These are phyloP conservation scores for Miscanthus lutarioriparius DNA, from an alignment of 176 grass and related monocot genomes.

Conservation along the genomic window DNA sequence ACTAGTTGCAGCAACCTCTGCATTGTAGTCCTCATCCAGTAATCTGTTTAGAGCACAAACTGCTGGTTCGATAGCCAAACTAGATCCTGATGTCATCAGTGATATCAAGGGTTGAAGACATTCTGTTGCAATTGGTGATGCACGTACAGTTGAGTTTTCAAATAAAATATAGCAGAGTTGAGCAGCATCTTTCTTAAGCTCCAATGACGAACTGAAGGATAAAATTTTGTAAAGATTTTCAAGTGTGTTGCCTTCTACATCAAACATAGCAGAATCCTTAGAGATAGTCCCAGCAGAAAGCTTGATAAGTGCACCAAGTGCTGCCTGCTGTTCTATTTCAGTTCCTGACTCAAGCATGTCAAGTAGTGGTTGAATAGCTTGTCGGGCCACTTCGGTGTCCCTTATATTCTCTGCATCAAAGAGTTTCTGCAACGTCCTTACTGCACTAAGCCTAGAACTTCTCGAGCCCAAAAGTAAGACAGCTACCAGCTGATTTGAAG, in stretches of 20 bases:
- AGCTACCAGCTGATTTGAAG: slow-evolving; percentile 91
- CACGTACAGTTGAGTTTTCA: slow-evolving; percentile 70
- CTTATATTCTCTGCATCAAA: slow-evolving; percentile 90
- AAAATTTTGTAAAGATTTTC: slow-evolving; percentile 92
- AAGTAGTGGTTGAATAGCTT: slow-evolving; percentile 90
- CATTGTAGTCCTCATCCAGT: slow-evolving; percentile 84
- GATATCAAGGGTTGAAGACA: slow-evolving; percentile 83
- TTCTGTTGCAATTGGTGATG: slow-evolving; percentile 69
- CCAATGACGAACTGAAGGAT: slow-evolving; percentile 64
- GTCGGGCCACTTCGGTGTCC: slow-evolving; percentile 88
- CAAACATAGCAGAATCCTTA: slow-evolving; percentile 80
- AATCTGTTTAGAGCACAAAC: slow-evolving; percentile 80
- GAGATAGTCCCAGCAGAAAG: slow-evolving; percentile 74
- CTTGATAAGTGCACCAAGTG: slow-evolving; percentile 82
- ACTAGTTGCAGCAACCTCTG: slow-evolving; percentile 75
- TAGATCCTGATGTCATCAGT: slow-evolving; percentile 68
- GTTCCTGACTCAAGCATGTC: slow-evolving; percentile 94
- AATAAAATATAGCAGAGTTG: slow-evolving; percentile 93
- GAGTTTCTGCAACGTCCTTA: slow-evolving; percentile 81
- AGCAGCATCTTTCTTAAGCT: slow-evolving; percentile 94
- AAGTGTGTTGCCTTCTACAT: slow-evolving; percentile 76
- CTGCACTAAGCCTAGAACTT: slow-evolving; percentile 88
- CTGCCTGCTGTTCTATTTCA: slow-evolving; percentile 89
- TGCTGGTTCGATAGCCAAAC: slow-evolving; percentile 62
- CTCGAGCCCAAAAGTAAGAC: slow-evolving; percentile 87